Evolutionary conservation across 306 rosid species (phyloP), one percentile per base, ranked within the genome.

Genomic region (Adenanthera pavonina): DNA sequence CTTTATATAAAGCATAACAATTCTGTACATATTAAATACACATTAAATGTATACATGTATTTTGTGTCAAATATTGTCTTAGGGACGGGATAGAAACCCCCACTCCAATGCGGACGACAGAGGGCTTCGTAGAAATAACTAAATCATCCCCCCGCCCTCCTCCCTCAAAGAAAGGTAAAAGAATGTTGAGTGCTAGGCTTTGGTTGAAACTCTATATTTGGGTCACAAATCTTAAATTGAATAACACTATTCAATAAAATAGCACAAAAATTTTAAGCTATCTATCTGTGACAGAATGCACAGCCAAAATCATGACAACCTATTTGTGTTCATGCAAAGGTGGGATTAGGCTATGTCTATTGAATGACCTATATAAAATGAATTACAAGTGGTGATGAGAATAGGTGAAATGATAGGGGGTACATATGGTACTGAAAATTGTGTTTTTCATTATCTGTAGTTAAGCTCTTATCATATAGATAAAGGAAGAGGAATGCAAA

Each of bases 371-470:
- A n/a, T 64, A 34, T 6, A 2, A 64, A 64, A 34, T 13, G 14
- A 13, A 35, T 11, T 35, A 33, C 46, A 34, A 13, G 35, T 64
- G 19, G 17, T 35, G 19, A 35, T 64, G 46, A 36, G 33, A 67
- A 59, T n/a, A 66, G 38, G n/a, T n/a, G n/a, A n/a, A n/a, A 53
- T 66, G 38, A 53, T 3, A 43, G 69, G 56, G 70, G 60, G 69
- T n/a, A 47, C 82, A 69, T 54, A 69, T 41, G 76, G 13, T 19
- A 41, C 46, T 33, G 17, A 67, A 78, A 67, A 11, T 25, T 25
- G 67, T 2, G 67, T 10, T 11, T 30, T 11, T 56, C 62, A 56
- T n/a, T 56, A 19, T 43, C 2, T 30, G 48, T 5, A 17, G 72
- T 7, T 52, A 65, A 48, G 51, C 25, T 17, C 51, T 6, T 64